Base-by-base conservation (phyloP, 208 protist genomes). In the Leptomonas pyrrhocoris region DNA sequence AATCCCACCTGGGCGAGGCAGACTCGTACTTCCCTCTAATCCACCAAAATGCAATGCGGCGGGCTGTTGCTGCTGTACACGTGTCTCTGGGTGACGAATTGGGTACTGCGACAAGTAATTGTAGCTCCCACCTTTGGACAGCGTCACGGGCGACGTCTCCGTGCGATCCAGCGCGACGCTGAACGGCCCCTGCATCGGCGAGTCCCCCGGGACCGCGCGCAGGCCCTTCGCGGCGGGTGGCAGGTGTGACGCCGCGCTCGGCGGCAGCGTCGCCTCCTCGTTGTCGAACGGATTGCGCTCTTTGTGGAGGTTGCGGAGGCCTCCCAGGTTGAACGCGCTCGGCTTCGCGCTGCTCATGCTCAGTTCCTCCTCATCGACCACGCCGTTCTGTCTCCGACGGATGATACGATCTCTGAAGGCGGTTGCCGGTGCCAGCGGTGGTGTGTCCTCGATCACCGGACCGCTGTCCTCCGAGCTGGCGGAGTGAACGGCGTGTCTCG, bases 381-480 rank as follows among this genome's bases (percentile, higher is more conserved):
- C 56, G 6, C 28, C 18, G 31, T 48, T 77, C 42, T 40, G 59
- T 18, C 58, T 45, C 19, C 64, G 63, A 6, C 55, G 64, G 8
- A 46, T 68, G 42, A 77, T 62, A 51, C 64, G 64, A 46, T 77
- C 58, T 30, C 55, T 56, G 40, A 72, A 68, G 28, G 49, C 42
- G 49, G 42, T 9, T 9, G 50, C 43, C 19, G 64, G 72, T 5
- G 21, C 72, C 40, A 77, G 58, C 38, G 72, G 72, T 9, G 72
- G 72, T 2, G 72, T 77, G 54, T 77, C 72, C 27, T 68, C 72
- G 18, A 77, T 61, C 4, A 77, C 58, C 18, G 72, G 72, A 3
- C 64, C 57, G 54, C 72, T 77, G 34, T 68, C 72, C 42, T 77
- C 72, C 18, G 72, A 77, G 70, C 70, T 76, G 19, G 50, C 40